A percentile compares a stretch with the other conserved stretches of the same genome.
Conservation (phyloP, 2,329 filamentous ascomycete genomes). For the Colletotrichum sp. region DNA sequence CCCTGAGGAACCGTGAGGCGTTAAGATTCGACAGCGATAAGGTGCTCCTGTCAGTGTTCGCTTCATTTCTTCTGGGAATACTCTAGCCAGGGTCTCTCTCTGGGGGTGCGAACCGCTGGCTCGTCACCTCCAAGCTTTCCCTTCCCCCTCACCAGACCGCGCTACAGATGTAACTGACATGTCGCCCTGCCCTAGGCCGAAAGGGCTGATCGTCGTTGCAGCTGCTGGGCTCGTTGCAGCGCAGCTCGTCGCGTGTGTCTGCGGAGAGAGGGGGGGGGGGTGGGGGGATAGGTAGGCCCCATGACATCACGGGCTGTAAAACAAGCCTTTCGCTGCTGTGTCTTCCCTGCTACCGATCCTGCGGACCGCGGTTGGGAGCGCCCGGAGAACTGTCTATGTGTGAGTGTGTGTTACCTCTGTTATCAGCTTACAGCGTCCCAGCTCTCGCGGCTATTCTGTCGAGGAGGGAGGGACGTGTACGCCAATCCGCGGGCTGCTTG, state of each 20-base stretch:
- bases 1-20: not conserved
- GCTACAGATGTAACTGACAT: not conserved
- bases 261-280: not conserved
- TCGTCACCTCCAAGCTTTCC: not conserved
- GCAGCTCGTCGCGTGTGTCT: not conserved
- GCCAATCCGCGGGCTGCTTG: not conserved
- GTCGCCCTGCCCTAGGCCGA: not conserved
- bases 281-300: not conserved
- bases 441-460: not conserved
- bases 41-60: not conserved
- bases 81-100: not conserved
- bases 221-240: not conserved
- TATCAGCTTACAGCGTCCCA: not conserved
- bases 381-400: not conserved
- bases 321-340: slow-evolving; percentile 5
- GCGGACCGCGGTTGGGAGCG: not conserved
- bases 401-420: not conserved
- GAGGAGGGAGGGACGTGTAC: not conserved
- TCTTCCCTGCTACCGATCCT: not conserved
- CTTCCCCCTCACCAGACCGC: not conserved
- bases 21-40: not conserved
- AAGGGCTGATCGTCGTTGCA: not conserved
- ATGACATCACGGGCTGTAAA: slow-evolving; percentile 12
- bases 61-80: not conserved
- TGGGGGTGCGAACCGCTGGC: not conserved